Conservation (phyloP, 768 basidiomycete species). For the Mycena rosella region DNA sequence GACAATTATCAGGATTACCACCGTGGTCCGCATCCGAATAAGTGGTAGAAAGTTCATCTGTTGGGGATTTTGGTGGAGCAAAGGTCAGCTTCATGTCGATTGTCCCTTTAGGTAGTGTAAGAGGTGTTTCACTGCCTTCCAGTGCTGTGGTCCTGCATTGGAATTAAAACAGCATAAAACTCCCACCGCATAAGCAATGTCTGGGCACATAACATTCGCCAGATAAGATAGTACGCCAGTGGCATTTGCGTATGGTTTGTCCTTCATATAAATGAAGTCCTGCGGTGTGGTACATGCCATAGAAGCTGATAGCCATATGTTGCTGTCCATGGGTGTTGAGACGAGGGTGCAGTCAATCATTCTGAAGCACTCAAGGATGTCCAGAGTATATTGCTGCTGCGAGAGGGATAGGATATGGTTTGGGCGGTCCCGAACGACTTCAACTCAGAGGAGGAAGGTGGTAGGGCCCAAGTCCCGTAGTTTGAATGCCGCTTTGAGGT, state of each 20-base stretch:
- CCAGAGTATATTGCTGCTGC: slow-evolving; percentile 2
- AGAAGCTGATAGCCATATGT: not conserved
- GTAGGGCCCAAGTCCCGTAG: slow-evolving; percentile 9
- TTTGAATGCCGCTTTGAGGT: slow-evolving; percentile 34
- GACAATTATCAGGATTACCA: slow-evolving; percentile 41
- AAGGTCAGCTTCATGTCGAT: slow-evolving; percentile 17
- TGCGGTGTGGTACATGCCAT: not conserved
- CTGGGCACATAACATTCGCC: slow-evolving; percentile 11
- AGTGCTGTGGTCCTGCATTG: slow-evolving; percentile 38
- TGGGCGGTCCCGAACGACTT: not conserved
- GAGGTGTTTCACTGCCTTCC: slow-evolving; percentile 39
- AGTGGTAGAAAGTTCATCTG: slow-evolving; percentile 32
- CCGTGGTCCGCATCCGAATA: slow-evolving; percentile 49
- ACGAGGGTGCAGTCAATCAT: slow-evolving; percentile 5
- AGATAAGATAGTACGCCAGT: slow-evolving; percentile 10
- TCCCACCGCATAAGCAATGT: slow-evolving; percentile 21
- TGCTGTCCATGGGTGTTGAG: slow-evolving; percentile 6
- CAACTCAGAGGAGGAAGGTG: slow-evolving; percentile 7
- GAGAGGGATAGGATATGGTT: not conserved
- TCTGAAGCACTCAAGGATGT: slow-evolving; percentile 1
- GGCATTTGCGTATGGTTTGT: slow-evolving; percentile 5
- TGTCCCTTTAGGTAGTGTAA: slow-evolving; percentile 37
- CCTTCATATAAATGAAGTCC: slow-evolving; percentile 10
- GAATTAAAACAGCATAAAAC: slow-evolving; percentile 32
- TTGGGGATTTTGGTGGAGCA: not conserved